These are phyloP conservation scores for Xylariaceae sp. DNA, from an alignment of 2,329 filamentous ascomycete genomes.

Conservation along the genomic window DNA sequence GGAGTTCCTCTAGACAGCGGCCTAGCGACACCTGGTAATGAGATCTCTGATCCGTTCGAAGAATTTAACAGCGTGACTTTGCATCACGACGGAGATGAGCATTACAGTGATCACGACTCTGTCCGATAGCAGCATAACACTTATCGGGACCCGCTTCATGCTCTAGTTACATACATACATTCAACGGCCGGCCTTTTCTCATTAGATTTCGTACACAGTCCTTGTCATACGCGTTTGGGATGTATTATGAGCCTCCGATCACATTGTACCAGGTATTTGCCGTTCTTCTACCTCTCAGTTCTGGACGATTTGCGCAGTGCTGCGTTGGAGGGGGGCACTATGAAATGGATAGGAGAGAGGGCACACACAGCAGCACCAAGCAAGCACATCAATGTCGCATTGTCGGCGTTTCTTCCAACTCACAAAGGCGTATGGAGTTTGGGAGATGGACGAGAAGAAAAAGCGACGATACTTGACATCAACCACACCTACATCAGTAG, in stretches of 20 bases:
- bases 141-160: constrained; percentile 1
- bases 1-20: constrained; percentile 86
- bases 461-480: constrained; percentile 12
- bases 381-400: constrained; percentile 19
- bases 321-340: constrained; percentile 2
- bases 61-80: constrained; percentile 98
- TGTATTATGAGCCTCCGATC: constrained; percentile 20
- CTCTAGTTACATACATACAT: background rate
- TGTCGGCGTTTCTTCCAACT: constrained; percentile 18
- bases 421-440: constrained; percentile 16
- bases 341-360: constrained; percentile 18
- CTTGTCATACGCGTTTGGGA: constrained; percentile 8
- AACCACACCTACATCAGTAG: constrained; percentile 11
- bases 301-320: constrained; percentile 15
- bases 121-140: constrained; percentile 10
- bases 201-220: constrained; percentile 6
- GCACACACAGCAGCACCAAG: constrained; percentile 22
- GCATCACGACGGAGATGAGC: constrained; percentile 89
- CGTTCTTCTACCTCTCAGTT: constrained; percentile 16
- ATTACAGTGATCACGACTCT: constrained; percentile 39
- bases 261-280: constrained; percentile 14
- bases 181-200: constrained; percentile 5
- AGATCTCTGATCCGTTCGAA: constrained; percentile 86
- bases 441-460: constrained; percentile 17
- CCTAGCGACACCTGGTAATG: constrained; percentile 78